phyloP scores from a whole-genome alignment of 192 early-diverging fungal genomes.

The Backusella australiensis region DNA sequence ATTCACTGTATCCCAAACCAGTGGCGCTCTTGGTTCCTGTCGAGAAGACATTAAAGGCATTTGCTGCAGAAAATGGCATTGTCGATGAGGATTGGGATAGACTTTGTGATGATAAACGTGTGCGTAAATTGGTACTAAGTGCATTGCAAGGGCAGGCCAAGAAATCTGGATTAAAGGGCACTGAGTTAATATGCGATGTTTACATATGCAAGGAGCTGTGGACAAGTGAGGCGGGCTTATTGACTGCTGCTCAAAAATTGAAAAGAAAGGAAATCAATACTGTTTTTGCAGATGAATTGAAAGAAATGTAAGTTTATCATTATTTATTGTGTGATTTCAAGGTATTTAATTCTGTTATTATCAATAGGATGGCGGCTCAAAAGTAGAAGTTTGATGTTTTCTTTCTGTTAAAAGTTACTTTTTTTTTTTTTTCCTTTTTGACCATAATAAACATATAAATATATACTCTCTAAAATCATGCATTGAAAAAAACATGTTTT shows the following conservation, averaged over 20 bases:
- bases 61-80: slow-evolving; percentile 45
- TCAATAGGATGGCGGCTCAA: slow-evolving; percentile 75
- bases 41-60: slow-evolving; percentile 51
- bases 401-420: not conserved
- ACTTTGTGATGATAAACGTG: slow-evolving; percentile 52
- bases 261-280: slow-evolving; percentile 77
- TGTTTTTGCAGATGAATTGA: slow-evolving; percentile 59
- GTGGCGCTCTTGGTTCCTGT: slow-evolving; percentile 75
- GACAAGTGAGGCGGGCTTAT: slow-evolving; percentile 76
- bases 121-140: slow-evolving; percentile 47
- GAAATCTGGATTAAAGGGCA: slow-evolving; percentile 61
- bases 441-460: not conserved
- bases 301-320: slow-evolving; percentile 40
- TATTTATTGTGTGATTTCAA: not conserved
- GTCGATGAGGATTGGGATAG: slow-evolving; percentile 43
- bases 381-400: slow-evolving; percentile 30
- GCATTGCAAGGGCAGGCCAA: slow-evolving; percentile 54
- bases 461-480: not conserved
- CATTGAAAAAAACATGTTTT: not conserved
- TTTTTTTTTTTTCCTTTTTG: no score
- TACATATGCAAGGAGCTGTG: slow-evolving; percentile 75
- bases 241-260: slow-evolving; percentile 94
- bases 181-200: slow-evolving; percentile 74
- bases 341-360: not conserved
- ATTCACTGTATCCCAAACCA: slow-evolving; percentile 66